These are phyloP conservation scores for Pyrus communis DNA, from an alignment of 306 rosid species.

Conservation along the genomic window DNA sequence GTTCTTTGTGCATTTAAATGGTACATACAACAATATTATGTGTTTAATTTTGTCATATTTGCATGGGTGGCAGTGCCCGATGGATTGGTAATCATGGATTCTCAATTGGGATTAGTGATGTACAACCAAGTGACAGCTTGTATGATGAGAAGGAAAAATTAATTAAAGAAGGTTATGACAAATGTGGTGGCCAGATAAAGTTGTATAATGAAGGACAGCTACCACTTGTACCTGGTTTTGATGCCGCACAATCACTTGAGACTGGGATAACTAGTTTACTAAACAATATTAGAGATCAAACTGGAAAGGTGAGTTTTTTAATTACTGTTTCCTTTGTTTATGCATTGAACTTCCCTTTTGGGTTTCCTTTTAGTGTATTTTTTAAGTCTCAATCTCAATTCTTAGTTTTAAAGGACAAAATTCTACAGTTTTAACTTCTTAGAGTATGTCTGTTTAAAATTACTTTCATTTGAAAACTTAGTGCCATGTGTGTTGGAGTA, in stretches of 20 bases:
- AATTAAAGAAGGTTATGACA: conserved; percentile 40
- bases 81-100: conserved; percentile 99
- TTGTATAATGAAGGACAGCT: conserved; percentile 58
- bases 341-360: background rate
- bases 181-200: conserved; percentile 54
- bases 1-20: conserved; percentile 1
- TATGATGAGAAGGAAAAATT: conserved; percentile 41
- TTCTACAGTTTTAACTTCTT: background rate
- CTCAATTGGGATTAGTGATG: conserved; percentile 94
- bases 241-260: conserved; percentile 90
- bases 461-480: background rate
- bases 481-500: background rate
- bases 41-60: conserved; percentile 16
- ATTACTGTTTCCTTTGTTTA: background rate
- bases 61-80: conserved; percentile 67
- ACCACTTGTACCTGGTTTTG: conserved; percentile 74
- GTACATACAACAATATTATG: conserved; percentile 8
- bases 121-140: conserved; percentile 66
- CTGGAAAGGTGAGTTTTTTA: conserved; percentile 51
- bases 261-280: conserved; percentile 47
- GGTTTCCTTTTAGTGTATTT: background rate
- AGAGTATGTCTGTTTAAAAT: background rate
- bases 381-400: background rate
- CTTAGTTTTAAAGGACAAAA: background rate
- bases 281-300: conserved; percentile 53